These are phyloP conservation scores for Fusarium begoniae DNA, from an alignment of 2,329 filamentous ascomycete genomes.

Conservation along the genomic window DNA sequence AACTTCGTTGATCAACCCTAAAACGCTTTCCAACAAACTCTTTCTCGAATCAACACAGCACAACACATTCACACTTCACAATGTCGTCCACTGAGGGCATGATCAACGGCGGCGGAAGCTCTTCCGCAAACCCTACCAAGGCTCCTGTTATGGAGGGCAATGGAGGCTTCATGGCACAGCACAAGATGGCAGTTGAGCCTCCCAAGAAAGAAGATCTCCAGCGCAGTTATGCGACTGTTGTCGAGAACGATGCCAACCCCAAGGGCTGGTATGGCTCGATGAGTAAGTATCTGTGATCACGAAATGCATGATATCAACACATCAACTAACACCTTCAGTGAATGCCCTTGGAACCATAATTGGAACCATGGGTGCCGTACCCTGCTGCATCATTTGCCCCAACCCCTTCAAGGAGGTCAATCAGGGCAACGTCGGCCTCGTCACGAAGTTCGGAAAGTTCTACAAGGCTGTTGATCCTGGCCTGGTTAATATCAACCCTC, in stretches of 20 bases:
- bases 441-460: slow-evolving; percentile 96
- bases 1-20: background rate
- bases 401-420: slow-evolving; percentile 94
- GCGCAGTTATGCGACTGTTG: slow-evolving; percentile 75
- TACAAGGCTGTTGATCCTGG: slow-evolving; percentile 96
- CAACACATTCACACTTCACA: background rate
- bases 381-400: slow-evolving; percentile 90
- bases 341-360: slow-evolving; percentile 78
- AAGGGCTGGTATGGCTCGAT: slow-evolving; percentile 92
- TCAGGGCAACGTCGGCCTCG: slow-evolving; percentile 93
- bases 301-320: background rate
- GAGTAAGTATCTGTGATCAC: slow-evolving; percentile 66
- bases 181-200: slow-evolving; percentile 77
- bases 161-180: slow-evolving; percentile 60
- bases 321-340: slow-evolving; percentile 55
- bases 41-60: background rate
- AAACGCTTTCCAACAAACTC: background rate
- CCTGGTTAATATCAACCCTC: slow-evolving; percentile 95
- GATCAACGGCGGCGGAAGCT: slow-evolving; percentile 43
- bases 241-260: slow-evolving; percentile 71
- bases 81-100: slow-evolving; percentile 34
- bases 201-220: slow-evolving; percentile 86
- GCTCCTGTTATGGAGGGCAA: slow-evolving; percentile 36
- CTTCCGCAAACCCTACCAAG: slow-evolving; percentile 45
- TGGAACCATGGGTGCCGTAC: slow-evolving; percentile 84